Percentiles rank a stretch among this genome's conserved stretches.
Conservation (phyloP, 768 basidiomycete species). For the Xerocomellus amylosporus region DNA sequence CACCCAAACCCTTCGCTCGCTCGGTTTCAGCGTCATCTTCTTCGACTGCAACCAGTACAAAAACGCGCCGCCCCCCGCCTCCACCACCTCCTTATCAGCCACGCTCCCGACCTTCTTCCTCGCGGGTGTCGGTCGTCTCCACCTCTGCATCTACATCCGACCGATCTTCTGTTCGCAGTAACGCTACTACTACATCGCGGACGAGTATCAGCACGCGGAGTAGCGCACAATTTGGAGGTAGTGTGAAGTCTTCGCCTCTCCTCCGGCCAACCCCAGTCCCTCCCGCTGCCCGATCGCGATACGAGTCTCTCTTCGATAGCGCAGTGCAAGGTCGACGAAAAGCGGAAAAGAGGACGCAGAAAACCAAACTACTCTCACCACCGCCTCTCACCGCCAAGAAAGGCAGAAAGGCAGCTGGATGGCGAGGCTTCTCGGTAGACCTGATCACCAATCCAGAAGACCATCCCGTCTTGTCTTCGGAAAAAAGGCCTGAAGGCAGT, state of each 20-base stretch:
- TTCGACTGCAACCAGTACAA: constrained; percentile 35
- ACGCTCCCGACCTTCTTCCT: constrained; percentile 33
- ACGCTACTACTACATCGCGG: constrained; percentile 36
- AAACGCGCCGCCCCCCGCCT: constrained; percentile 38
- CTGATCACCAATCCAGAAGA: constrained; percentile 49
- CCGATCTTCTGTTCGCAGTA: constrained; percentile 60
- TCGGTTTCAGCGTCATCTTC: constrained; percentile 37
- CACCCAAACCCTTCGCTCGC: constrained; percentile 31
- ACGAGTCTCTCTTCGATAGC: constrained; percentile 63
- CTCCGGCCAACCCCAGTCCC: constrained; percentile 67
- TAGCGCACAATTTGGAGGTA: constrained; percentile 21
- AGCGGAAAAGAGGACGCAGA: constrained; percentile 32
- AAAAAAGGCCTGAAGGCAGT: constrained; percentile 12
- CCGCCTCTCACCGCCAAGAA: constrained; percentile 41
- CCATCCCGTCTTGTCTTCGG: constrained; percentile 15
- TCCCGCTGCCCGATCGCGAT: constrained; percentile 57
- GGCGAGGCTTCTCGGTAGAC: constrained; percentile 72
- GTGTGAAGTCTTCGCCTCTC: constrained; percentile 32
- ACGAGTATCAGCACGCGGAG: constrained; percentile 38
- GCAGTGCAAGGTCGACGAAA: constrained; percentile 52
- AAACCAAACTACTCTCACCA: constrained; percentile 30
- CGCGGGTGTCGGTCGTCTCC: constrained; percentile 37
- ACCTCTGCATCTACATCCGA: constrained; percentile 51
- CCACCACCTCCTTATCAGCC: constrained; percentile 36
- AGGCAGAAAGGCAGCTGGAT: constrained; percentile 60